Evolutionary conservation across 768 basidiomycete species (phyloP).

Genomic region (Russula compacta): DNA sequence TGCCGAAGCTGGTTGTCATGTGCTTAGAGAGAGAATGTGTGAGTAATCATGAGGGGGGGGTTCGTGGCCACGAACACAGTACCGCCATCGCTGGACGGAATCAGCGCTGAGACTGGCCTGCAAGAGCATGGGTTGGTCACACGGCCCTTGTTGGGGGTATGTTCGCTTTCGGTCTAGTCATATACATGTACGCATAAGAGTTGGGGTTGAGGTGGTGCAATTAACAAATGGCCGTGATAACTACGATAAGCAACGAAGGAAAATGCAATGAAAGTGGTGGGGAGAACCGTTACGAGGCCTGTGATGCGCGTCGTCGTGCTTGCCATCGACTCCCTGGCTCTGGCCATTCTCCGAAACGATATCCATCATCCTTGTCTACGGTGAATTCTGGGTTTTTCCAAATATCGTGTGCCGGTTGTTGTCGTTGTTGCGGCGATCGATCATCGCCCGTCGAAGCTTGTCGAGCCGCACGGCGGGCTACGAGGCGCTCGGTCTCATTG

Average conservation of each 20-base stretch:
- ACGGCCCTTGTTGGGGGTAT: background rate
- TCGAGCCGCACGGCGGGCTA: conserved; percentile 18
- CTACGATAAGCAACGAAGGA: background rate
- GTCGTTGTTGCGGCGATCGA: background rate
- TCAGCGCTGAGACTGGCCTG: no score
- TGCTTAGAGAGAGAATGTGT: no score
- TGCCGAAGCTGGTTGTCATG: no score
- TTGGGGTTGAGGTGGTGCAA: background rate
- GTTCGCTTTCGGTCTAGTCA: background rate
- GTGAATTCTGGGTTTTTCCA: conserved; percentile 14
- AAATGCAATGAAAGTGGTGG: background rate
- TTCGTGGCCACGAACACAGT: no score
- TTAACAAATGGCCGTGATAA: background rate
- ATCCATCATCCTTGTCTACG: background rate
- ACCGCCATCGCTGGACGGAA: no score
- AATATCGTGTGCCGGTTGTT: background rate
- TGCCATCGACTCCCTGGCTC: background rate
- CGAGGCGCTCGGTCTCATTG: conserved; percentile 41
- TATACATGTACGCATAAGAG: background rate
- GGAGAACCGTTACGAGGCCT: background rate
- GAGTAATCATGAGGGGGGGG: no score
- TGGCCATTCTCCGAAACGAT: conserved; percentile 14
- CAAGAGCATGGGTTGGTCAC: no score
- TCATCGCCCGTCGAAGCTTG: background rate
- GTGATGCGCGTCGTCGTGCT: background rate